phyloP scores from a whole-genome alignment of 495 filamentous ascomycete species.

The Penicillium maclennaniae region DNA sequence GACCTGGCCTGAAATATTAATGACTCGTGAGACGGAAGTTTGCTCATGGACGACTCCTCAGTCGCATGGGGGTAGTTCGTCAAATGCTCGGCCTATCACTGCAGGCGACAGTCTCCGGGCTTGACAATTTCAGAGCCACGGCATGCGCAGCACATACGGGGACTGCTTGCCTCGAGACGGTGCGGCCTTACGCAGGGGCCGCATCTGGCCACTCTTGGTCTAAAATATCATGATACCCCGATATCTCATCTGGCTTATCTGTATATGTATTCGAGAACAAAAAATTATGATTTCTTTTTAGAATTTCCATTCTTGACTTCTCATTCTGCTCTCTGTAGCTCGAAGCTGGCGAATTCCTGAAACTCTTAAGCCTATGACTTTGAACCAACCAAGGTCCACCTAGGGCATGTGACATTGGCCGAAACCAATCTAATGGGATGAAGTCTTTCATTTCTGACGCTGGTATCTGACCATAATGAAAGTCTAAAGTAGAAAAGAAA shows the following conservation, averaged over 20 bases:
- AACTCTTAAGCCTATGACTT: no score
- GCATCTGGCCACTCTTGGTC: not conserved
- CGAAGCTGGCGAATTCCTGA: no score
- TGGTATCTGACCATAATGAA: not conserved
- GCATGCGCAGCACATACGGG: not conserved
- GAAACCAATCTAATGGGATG: slow-evolving; percentile 3
- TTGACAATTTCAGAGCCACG: not conserved
- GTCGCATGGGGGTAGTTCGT: not conserved
- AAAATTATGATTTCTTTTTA: not conserved
- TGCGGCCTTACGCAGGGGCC: not conserved
- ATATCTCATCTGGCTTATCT: slow-evolving; percentile 9
- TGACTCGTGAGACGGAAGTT: not conserved
- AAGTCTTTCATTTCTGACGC: not conserved
- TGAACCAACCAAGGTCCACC: no score
- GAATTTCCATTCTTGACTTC: not conserved
- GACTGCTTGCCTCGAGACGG: not conserved
- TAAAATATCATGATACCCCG: slow-evolving; percentile 24
- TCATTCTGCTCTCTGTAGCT: no score
- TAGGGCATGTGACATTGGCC: no score
- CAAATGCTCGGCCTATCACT: not conserved
- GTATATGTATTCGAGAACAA: slow-evolving; percentile 2
- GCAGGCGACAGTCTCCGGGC: not conserved
- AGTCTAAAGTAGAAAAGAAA: not conserved
- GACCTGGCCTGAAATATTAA: not conserved
- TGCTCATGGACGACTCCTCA: not conserved